These are phyloP conservation scores for Tetrahymena borealis DNA, from an alignment of 73 alveolate genomes.

Conservation along the genomic window DNA sequence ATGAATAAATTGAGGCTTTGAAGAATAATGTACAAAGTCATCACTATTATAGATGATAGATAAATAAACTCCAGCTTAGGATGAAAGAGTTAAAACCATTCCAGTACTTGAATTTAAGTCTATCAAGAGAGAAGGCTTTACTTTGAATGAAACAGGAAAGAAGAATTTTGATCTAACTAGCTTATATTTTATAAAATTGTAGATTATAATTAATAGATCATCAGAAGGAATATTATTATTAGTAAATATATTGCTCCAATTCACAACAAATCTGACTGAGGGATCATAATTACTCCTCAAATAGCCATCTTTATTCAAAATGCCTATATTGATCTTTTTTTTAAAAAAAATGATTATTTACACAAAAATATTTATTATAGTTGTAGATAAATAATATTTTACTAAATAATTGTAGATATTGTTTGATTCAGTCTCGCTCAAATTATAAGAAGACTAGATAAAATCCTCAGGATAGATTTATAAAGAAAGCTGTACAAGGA, in stretches of 20 bases:
- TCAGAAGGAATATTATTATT: neutral
- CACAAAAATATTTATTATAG: too few species aligned
- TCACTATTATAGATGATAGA: neutral
- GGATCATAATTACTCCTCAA: neutral
- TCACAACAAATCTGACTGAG: neutral
- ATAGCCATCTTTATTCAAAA: neutral
- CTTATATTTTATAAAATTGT: neutral
- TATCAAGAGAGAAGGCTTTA: neutral
- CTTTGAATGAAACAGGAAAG: neutral
- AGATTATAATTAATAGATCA: neutral
- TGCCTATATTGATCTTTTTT: neutral
- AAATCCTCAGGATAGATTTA: neutral
- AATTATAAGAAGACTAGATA: neutral
- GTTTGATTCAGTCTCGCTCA: neutral
- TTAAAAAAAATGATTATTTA: neutral
- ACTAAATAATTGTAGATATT: neutral
- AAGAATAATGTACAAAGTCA: neutral
- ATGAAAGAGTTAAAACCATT: neutral
- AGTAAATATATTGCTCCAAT: neutral
- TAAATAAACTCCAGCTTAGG: neutral
- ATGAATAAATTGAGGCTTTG: neutral
- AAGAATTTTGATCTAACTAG: neutral
- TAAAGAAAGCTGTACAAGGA: neutral
- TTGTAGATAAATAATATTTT: too few species aligned
- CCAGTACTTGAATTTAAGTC: neutral